These are phyloP conservation scores for Phytophthora boehmeriae DNA, from an alignment of 352 stramenopile species.

Conservation along the genomic window DNA sequence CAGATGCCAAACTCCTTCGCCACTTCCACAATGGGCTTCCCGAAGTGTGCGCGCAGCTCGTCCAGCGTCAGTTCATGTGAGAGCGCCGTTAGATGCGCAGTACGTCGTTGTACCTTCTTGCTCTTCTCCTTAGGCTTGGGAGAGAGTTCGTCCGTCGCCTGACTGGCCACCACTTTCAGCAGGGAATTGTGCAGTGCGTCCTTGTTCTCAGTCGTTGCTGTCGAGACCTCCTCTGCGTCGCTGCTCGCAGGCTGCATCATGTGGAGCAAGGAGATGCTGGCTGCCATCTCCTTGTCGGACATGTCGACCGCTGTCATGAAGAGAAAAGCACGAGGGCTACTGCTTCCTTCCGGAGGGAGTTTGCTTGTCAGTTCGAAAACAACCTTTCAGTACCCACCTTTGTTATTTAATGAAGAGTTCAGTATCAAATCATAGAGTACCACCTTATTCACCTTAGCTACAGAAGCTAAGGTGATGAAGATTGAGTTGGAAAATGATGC, in stretches of 20 bases:
- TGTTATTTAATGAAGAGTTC: too few relatives aligned
- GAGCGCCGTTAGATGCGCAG: constrained; percentile 53
- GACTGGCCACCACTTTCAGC: constrained; percentile 46
- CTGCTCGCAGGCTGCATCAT: constrained; percentile 54
- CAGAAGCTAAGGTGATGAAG: too few relatives aligned
- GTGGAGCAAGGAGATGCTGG: constrained; percentile 62
- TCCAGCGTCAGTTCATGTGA: constrained; percentile 64
- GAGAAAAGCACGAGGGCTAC: not conserved
- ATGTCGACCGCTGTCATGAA: constrained; percentile 27
- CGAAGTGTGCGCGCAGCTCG: constrained; percentile 67
- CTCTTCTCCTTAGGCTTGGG: constrained; percentile 4
- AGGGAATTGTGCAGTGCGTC: constrained; percentile 42
- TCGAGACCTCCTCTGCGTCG: constrained; percentile 3
- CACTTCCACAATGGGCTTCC: constrained; percentile 67
- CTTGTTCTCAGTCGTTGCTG: constrained; percentile 12
- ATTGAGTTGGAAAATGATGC: too few relatives aligned
- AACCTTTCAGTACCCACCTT: too few relatives aligned
- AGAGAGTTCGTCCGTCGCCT: constrained; percentile 26
- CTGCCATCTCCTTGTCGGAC: constrained; percentile 63
- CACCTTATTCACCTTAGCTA: too few relatives aligned
- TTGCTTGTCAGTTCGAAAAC: too few relatives aligned
- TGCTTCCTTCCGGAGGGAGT: too few relatives aligned
- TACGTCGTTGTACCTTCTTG: constrained; percentile 40
- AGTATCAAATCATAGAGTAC: too few relatives aligned
- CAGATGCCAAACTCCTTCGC: constrained; percentile 74